Base-by-base conservation (phyloP, 2,329 filamentous ascomycete species). In the Ophiostoma pallidulum region DNA sequence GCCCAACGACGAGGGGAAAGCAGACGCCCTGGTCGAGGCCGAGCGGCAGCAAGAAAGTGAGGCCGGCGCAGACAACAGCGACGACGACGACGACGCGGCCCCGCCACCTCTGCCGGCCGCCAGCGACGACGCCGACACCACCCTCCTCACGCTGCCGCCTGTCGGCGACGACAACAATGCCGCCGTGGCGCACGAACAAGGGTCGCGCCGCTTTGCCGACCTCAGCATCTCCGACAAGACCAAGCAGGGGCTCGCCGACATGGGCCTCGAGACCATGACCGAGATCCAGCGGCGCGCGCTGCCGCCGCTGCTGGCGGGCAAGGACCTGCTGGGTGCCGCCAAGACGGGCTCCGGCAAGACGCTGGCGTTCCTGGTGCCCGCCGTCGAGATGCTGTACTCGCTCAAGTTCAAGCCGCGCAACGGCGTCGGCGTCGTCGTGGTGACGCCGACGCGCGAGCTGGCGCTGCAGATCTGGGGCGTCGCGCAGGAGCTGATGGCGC, bases 401-500 rank as follows among this genome's bases (percentile, higher is more conserved):
- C 75, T 98, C 58, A 80, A 84, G 53, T 97, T 96, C 75, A 97
- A 97, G 72, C 91, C 90, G 18, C 76, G 91, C 60, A 96, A 96
- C 65, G 91, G 85, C 53, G 91, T 87, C 41, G 92, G 92, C 60
- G 91, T 91, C 48, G 84, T 97, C 55, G 80, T 97, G 18, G 85
- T 97, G 28, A 92, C 90, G 10, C 91, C 91, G 1, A 98, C 92
- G 1, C 80, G 92, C 61, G 92, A 98, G 69, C 70, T 97, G 51
- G 92, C 92, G 0, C 77, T 97, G 32, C 92, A 97, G 64, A 97
- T 97, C 54, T 97, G 96, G 59, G 89, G 89, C 52, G 92, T 97
- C 26, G 92, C 91, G 1, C 75, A 89, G 50, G 91, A 97, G 67
- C 77, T 98, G 46, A 90, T 97, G 84, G 82, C 82, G 56, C 79